Percentiles rank a stretch among this genome's conserved stretches.
phyloP scores from a whole-genome alignment of 768 basidiomycete species.

The Artomyces pyxidatus region DNA sequence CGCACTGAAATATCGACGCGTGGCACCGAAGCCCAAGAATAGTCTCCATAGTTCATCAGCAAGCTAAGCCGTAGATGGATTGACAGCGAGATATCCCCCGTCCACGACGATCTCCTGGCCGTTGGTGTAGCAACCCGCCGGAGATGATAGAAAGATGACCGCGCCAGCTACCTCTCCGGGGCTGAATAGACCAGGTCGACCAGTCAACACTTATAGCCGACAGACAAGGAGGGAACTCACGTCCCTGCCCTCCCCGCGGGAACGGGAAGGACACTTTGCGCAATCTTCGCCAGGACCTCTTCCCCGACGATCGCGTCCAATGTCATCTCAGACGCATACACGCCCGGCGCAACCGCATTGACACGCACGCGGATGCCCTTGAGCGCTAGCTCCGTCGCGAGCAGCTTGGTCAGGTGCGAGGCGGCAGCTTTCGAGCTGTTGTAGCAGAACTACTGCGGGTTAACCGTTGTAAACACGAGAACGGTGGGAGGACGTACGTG shows the following conservation, averaged over 20 bases:
- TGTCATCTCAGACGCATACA: constrained; percentile 74
- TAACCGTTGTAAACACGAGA: neutral
- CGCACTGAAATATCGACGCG: too few species aligned
- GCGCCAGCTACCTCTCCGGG: constrained; percentile 72
- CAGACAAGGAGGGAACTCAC: constrained; percentile 20
- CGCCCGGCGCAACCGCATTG: constrained; percentile 66
- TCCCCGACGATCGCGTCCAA: constrained; percentile 36
- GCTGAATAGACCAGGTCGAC: constrained; percentile 34
- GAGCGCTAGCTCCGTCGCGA: constrained; percentile 68
- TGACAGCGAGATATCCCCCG: constrained; percentile 67
- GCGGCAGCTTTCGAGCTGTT: constrained; percentile 77
- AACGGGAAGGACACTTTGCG: constrained; percentile 51
- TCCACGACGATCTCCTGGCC: constrained; percentile 76
- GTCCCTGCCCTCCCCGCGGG: constrained; percentile 56
- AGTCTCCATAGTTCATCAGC: too few species aligned
- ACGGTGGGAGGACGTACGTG: constrained; percentile 45
- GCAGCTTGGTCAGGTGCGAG: constrained; percentile 67
- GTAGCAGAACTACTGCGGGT: constrained; percentile 57
- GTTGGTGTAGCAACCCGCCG: constrained; percentile 64
- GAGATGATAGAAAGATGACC: constrained; percentile 65
- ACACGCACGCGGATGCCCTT: constrained; percentile 63
- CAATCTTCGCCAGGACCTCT: constrained; percentile 42
- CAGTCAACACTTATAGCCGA: neutral
- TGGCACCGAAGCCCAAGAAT: too few species aligned
- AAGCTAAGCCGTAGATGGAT: constrained; percentile 56